Percentiles rank a stretch among this genome's conserved stretches.
Conservation (phyloP, 2,329 filamentous ascomycete species). For the Hymenoscyphus linearis region DNA sequence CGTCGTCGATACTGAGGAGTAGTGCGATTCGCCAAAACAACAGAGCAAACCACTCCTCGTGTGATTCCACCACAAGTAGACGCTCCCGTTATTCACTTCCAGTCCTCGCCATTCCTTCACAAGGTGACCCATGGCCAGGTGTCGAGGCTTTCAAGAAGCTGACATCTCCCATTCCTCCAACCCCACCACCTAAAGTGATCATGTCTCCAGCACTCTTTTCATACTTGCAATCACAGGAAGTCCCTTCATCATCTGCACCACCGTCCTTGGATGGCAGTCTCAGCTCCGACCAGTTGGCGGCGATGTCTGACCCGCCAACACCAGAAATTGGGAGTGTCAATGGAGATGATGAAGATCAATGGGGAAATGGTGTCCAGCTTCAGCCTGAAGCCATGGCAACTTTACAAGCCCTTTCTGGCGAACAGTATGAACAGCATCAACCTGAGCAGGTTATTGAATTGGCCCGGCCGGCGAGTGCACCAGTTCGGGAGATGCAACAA, state of each 20-base stretch:
- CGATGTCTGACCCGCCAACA: slow-evolving; percentile 77
- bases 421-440: slow-evolving; percentile 55
- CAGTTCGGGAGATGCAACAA: slow-evolving; percentile 48
- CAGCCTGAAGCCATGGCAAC: slow-evolving; percentile 77
- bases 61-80: slow-evolving; percentile 21
- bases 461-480: slow-evolving; percentile 20
- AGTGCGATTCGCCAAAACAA: slow-evolving; percentile 29
- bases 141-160: slow-evolving; percentile 43
- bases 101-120: slow-evolving; percentile 45
- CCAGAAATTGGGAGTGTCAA: slow-evolving; percentile 61
- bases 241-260: slow-evolving; percentile 72
- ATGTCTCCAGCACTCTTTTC: slow-evolving; percentile 72
- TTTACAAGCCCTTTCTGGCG: slow-evolving; percentile 65
- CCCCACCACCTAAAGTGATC: slow-evolving; percentile 61
- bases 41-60: slow-evolving; percentile 25
- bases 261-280: slow-evolving; percentile 82
- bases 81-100: slow-evolving; percentile 36
- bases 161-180: slow-evolving; percentile 55
- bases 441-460: slow-evolving; percentile 51
- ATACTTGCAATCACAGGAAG: slow-evolving; percentile 62
- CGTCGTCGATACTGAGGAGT: slow-evolving; percentile 34
- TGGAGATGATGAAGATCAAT: slow-evolving; percentile 53
- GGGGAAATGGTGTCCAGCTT: slow-evolving; percentile 65
- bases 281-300: slow-evolving; percentile 80
- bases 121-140: slow-evolving; percentile 42